A percentile compares a stretch with the other conserved stretches of the same genome.
Conservation (phyloP, 768 basidiomycete species). For the Cytidiella melzeri region DNA sequence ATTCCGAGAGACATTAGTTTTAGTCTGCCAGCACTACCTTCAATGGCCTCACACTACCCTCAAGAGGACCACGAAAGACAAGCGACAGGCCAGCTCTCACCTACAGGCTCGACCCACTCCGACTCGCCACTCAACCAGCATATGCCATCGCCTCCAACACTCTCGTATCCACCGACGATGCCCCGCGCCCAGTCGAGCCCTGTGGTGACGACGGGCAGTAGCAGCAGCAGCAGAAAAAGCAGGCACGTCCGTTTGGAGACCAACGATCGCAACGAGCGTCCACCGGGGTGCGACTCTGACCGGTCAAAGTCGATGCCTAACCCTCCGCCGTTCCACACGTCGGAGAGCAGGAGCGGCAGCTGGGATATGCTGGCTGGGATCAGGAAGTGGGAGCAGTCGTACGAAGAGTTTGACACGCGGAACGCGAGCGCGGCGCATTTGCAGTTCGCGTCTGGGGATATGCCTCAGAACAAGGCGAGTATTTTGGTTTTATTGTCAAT, state of each 20-base stretch:
- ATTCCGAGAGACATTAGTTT: conserved; percentile 1
- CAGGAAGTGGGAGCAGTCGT: conserved; percentile 46
- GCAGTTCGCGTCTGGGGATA: conserved; percentile 55
- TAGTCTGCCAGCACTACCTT: conserved; percentile 1
- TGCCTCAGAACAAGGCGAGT: conserved; percentile 49
- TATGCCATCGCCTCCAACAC: conserved; percentile 1
- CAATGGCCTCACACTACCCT: conserved; percentile 5
- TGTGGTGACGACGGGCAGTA: background rate
- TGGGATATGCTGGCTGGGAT: conserved; percentile 48
- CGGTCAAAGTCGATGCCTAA: conserved; percentile 13
- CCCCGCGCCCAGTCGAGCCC: conserved; percentile 5
- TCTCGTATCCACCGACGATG: conserved; percentile 9
- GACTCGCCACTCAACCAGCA: conserved; percentile 9
- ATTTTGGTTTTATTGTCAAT: too few species aligned
- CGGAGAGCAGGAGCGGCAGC: conserved; percentile 27
- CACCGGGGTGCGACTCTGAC: conserved; percentile 18
- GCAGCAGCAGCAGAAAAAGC: conserved; percentile 5
- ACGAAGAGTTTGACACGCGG: conserved; percentile 52
- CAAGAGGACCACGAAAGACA: background rate
- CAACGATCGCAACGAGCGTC: conserved; percentile 7
- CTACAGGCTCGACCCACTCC: conserved; percentile 8
- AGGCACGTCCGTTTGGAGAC: conserved; percentile 13
- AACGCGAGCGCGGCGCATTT: conserved; percentile 47
- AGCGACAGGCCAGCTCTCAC: background rate
- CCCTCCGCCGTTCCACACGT: conserved; percentile 10